Conservation (phyloP, 1,139 yeast species). For the Scheffersomyces illinoinensis region DNA sequence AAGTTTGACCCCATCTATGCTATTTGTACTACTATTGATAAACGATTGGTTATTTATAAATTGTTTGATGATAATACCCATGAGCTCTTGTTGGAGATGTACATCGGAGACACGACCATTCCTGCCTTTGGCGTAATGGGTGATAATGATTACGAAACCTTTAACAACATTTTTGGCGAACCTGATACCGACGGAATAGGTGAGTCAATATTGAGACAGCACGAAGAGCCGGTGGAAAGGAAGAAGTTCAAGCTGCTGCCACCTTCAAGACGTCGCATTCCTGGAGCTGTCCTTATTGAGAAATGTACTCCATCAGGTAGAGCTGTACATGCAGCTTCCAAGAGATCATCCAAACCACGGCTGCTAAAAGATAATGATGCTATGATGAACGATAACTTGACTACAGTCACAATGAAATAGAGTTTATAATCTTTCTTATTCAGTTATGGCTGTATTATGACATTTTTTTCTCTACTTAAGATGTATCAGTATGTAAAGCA, state of each 20-base stretch:
- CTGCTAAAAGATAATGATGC: neutral
- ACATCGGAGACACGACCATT: conserved; percentile 8
- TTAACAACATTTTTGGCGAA: conserved; percentile 11
- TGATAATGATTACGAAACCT: conserved; percentile 9
- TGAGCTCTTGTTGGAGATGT: conserved; percentile 11
- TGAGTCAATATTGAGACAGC: neutral
- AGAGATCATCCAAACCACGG: neutral
- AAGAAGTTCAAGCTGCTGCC: conserved; percentile 1
- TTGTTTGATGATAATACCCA: conserved; percentile 20
- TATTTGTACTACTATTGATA: conserved; percentile 24
- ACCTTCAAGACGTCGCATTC: neutral
- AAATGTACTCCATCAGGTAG: neutral
- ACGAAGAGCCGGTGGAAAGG: neutral
- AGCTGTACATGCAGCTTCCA: neutral
- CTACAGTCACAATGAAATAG: conserved; percentile 3
- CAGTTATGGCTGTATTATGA: neutral
- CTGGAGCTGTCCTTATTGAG: neutral
- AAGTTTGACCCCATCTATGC: conserved; percentile 26
- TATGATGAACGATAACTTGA: neutral
- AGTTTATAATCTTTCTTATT: conserved; percentile 9
- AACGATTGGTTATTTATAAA: conserved; percentile 23
- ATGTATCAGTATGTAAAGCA: neutral
- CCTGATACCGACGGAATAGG: neutral
- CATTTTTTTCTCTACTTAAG: neutral
- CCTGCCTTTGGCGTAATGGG: conserved; percentile 8